Evolutionary conservation across 1,139 yeast species (phyloP), one percentile per base, ranked within the genome.

Genomic region (Candida sp.): DNA sequence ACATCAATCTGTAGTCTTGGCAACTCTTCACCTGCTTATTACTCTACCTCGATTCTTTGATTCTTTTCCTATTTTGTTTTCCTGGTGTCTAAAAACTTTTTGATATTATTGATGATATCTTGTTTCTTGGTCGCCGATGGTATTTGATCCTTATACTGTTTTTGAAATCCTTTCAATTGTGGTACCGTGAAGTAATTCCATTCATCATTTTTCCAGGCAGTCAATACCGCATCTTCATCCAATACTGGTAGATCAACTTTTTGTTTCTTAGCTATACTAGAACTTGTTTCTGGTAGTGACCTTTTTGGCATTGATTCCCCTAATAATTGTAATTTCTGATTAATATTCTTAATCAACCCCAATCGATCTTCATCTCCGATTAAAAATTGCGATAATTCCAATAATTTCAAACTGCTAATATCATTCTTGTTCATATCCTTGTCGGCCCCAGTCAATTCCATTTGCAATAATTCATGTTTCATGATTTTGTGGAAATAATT

Each of bases 391-490:
- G 6, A 39, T 35, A 56, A 21, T 21, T 55, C 52, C 7, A 39
- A 21, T 33, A 54, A 42, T 38, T 49, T 54, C 21, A 37, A 38
- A 21, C 47, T 43, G 5, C 58, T 54, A 4, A 41, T 38, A 45
- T 60, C 64, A 42, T 60, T 55, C 35, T 46, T 52, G 35, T 29
- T 35, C 27, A 52, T 40, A 22, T 40, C 49, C 42, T 48, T 52
- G 15, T 63, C 72, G 2, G 58, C 66, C 3, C 61, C 63, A 2
- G 67, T 64, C 12, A 73, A 62, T 46, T 79, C 86, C 12, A 77
- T 75, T 50, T 86, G 91, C 39, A 90, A 64, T 15, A 88, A 73
- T 47, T 81, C 79, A 45, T 87, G 85, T 54, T 84, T 83, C 22
- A 89, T 61, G 0, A 82, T 67, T 47, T 78, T 75, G 60, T 81